A percentile compares a stretch with the other conserved stretches of the same genome.
phyloP scores from a whole-genome alignment of 1,284 basidiomycete genomes.

The Pyrrhoderma noxium region DNA sequence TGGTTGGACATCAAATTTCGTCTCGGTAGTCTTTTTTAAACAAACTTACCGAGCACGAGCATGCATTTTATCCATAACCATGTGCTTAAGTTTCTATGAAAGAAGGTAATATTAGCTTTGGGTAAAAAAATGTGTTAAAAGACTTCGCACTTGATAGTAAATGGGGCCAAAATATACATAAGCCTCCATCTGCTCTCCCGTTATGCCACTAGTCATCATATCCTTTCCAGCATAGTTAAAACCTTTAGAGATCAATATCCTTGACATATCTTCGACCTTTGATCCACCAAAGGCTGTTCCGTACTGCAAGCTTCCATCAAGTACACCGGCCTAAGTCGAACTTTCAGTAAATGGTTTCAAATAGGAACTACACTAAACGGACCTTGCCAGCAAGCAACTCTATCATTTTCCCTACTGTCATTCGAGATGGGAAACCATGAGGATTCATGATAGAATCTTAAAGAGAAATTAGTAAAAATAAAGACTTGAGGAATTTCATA shows the following conservation, averaged over 20 bases:
- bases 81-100: conserved; percentile 81
- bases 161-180: conserved; percentile 99
- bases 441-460: conserved; percentile 99
- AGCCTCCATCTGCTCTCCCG: conserved; percentile 91
- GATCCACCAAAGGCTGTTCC: conserved; percentile 97
- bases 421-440: conserved; percentile 98
- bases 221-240: conserved; percentile 98
- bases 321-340: conserved; percentile 66
- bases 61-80: conserved; percentile 99
- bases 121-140: not conserved
- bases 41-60: conserved; percentile 75
- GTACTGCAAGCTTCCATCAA: conserved; percentile 83
- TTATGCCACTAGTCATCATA: conserved; percentile 96
- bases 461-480: conserved; percentile 2
- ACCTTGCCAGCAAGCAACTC: conserved; percentile 96
- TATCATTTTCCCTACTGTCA: conserved; percentile 99
- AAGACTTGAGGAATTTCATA: conserved; percentile 1
- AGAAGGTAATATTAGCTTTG: conserved; percentile 6
- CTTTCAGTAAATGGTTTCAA: not conserved
- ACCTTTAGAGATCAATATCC: conserved; percentile 89
- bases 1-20: not conserved
- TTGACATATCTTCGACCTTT: conserved; percentile 99
- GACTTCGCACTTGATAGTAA: conserved; percentile 78
- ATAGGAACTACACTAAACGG: conserved; percentile 18
- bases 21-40: conserved; percentile 14